Base-by-base conservation (phyloP, 2,329 filamentous ascomycete species). In the Ceratocystis papillata region DNA sequence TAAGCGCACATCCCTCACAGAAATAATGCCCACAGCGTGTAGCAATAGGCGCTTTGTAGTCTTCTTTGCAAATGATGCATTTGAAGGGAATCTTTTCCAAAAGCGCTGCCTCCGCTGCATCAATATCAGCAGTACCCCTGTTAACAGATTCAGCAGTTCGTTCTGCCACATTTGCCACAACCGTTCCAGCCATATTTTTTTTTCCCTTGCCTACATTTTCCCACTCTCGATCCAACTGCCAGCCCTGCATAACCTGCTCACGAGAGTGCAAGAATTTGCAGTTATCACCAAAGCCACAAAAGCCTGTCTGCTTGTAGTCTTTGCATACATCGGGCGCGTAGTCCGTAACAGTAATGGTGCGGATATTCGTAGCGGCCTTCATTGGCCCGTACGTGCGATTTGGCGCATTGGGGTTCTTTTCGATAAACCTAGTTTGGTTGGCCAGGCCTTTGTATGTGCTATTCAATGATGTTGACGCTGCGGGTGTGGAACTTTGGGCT, bases 1-100 rank as follows among this genome's bases (percentile, higher is more conserved):
- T 85, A 71, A 97, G 78, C 30, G 94, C 94, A 75, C 94, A 99
- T 0, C 82, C 80, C 75, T 96, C 89, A 74, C 94, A 99, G 73
- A 97, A 97, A 75, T 97, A 97, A 75, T 99, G 94, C 0, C 90
- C 89, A 70, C 94, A 99, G 70, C 90, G 88, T 12, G 94, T 97
- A 28, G 93, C 79, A 12, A 97, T 83, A 0, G 94, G 93, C 67
- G 83, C 81, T 71, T 85, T 87, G 76, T 96, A 96, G 0, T 85
- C 76, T 46, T 85, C 82, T 71, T 87, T 85, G 79, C 92, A 96
- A 69, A 96, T 90, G 69, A 96, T 84, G 75, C 92, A 96, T 1
- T 85, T 89, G 73, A 96, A 96, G 0, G 92, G 92, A 25, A 96
- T 96, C 71, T 86, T 88, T 73, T 92, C 86, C 63, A 96, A 77